Percentiles rank a stretch among this genome's conserved stretches.
phyloP scores from a whole-genome alignment of 306 rosid genomes.

The Urtica urens region DNA sequence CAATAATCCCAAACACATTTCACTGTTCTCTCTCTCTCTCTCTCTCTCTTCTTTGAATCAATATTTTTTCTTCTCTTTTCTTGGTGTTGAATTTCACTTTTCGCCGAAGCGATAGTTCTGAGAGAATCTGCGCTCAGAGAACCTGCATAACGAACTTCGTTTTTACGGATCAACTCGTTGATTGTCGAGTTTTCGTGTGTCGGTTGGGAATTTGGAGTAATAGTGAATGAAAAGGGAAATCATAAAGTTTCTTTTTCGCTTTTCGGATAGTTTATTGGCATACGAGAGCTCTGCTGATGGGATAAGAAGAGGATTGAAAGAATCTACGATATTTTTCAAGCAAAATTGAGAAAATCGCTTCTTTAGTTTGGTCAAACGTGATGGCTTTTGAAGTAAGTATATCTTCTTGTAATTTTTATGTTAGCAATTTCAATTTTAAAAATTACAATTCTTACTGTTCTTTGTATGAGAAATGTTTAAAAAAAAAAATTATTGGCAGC shows the following conservation, averaged over 20 bases:
- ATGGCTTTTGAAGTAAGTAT: constrained; percentile 41
- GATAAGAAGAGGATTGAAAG: not conserved
- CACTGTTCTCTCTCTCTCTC: not conserved
- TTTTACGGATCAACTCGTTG: no score
- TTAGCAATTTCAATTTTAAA: no score
- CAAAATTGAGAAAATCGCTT: not conserved
- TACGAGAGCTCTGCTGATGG: not conserved
- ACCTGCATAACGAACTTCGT: not conserved
- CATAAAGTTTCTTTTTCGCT: no score
- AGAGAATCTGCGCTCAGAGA: not conserved
- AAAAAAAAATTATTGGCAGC: no score
- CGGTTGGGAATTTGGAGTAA: not conserved
- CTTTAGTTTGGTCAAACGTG: constrained; percentile 12
- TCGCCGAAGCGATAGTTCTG: not conserved
- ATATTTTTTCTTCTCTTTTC: not conserved
- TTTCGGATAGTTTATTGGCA: no score
- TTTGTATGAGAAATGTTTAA: no score
- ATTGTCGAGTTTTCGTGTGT: not conserved
- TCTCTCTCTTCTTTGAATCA: not conserved
- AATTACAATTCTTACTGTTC: no score
- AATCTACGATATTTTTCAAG: not conserved
- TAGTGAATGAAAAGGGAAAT: not conserved
- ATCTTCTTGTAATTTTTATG: no score
- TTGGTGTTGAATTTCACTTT: not conserved
- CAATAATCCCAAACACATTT: not conserved